Evolutionary conservation across 2,329 filamentous ascomycete genomes (phyloP).

Genomic region (Tolypocladium ovalisporum): DNA sequence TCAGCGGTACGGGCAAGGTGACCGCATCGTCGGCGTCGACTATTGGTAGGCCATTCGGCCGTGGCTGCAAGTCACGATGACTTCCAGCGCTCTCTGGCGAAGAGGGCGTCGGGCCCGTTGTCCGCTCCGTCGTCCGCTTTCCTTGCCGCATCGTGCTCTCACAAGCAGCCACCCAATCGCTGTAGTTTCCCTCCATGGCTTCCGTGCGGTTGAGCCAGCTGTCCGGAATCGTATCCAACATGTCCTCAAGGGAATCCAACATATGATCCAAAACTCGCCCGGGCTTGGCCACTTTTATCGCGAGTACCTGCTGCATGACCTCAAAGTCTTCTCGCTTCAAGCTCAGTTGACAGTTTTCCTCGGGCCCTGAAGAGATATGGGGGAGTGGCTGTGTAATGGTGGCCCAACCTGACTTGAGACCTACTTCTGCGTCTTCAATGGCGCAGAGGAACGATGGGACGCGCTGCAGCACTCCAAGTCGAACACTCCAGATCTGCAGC

Average conservation of each 20-base stretch:
- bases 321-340: constrained; percentile 37
- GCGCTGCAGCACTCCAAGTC: constrained; percentile 63
- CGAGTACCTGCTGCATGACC: constrained; percentile 52
- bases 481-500: constrained; percentile 68
- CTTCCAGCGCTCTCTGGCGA: not conserved
- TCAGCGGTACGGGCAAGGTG: not conserved
- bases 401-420: constrained; percentile 56
- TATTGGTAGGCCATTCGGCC: not conserved
- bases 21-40: not conserved
- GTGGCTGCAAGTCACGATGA: not conserved
- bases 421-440: constrained; percentile 54
- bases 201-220: constrained; percentile 84
- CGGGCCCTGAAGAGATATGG: constrained; percentile 7
- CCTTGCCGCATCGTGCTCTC: constrained; percentile 63
- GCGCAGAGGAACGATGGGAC: constrained; percentile 58
- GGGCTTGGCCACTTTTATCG: constrained; percentile 56
- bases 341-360: constrained; percentile 10
- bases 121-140: constrained; percentile 30
- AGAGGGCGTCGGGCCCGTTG: not conserved
- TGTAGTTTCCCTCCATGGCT: constrained; percentile 63
- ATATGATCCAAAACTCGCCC: constrained; percentile 72
- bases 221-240: constrained; percentile 74
- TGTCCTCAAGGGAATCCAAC: constrained; percentile 77
- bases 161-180: constrained; percentile 69
- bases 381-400: constrained; percentile 32